Evolutionary conservation across 2,329 filamentous ascomycete species (phyloP), one percentile per base, ranked within the genome.

Genomic region (Colletotrichum lentis): DNA sequence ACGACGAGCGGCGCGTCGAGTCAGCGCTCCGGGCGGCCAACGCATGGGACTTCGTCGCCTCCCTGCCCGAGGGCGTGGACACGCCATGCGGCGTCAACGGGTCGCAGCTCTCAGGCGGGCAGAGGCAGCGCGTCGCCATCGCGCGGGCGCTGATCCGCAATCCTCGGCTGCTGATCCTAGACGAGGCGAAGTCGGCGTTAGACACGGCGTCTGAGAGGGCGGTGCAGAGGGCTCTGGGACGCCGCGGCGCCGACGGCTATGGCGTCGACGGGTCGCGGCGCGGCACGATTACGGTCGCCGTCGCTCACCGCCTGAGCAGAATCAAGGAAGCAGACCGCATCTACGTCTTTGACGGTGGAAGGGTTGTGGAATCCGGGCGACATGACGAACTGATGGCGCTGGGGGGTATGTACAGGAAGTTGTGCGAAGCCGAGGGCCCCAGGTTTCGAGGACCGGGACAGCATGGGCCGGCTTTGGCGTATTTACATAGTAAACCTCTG

Each of bases 51-150:
- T 89, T 89, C 65, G 80, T 89, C 37, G 75, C 79, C 0, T 83
- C 82, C 1, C 79, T 89, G 0, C 86, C 87, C 1, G 52, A 67
- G 6, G 87, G 87, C 0, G 87, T 91, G 63, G 79, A 83, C 1
- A 91, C 90, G 0, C 79, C 82, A 24, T 89, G 91, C 24, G 90
- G 90, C 1, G 85, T 90, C 71, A 85, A 86, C 53, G 90, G 90
- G 0, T 85, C 89, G 14, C 88, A 90, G 66, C 80, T 94, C 1
- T 91, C 89, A 1, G 91, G 91, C 22, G 91, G 91, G 0, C 90
- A 93, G 74, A 82, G 90, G 5, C 91, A 93, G 75, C 86, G 90
- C 22, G 85, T 92, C 39, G 89, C 90, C 6, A 93, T 94, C 70
- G 91, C 91, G 0, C 83, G 91, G 6, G 89, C 89, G 12, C 88